These are phyloP conservation scores for Candida caryicola DNA, from an alignment of 805 yeast species.

Conservation along the genomic window DNA sequence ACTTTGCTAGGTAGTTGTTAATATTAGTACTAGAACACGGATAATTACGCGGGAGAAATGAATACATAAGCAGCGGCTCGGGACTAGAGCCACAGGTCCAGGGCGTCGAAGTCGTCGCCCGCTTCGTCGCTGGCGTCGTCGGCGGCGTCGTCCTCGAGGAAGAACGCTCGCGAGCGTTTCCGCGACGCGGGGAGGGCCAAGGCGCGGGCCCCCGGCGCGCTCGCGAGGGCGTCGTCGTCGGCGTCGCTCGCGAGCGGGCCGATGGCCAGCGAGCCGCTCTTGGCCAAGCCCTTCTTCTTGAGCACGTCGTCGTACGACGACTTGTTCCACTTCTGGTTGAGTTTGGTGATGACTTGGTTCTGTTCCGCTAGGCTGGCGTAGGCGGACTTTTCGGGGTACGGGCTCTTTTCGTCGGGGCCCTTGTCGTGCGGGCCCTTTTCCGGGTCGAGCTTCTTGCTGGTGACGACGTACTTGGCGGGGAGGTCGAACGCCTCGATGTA, in stretches of 20 bases:
- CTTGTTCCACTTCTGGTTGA: conserved; percentile 43
- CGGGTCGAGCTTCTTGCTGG: conserved; percentile 3
- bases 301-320: conserved; percentile 12
- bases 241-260: too few species aligned
- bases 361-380: conserved; percentile 24
- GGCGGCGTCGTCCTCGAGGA: conserved; percentile 13
- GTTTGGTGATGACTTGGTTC: conserved; percentile 30
- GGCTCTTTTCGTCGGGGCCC: neutral
- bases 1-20: too few species aligned
- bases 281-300: conserved; percentile 4
- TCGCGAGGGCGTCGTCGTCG: too few species aligned
- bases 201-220: too few species aligned
- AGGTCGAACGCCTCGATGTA: conserved; percentile 1
- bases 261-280: too few species aligned
- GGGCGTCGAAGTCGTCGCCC: conserved; percentile 9
- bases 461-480: conserved; percentile 3
- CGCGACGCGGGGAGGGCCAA: conserved; percentile 3
- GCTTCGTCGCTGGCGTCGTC: conserved; percentile 10
- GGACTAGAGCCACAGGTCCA: neutral
- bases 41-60: conserved; percentile 2
- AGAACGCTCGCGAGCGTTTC: conserved; percentile 17
- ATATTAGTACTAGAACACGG: neutral
- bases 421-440: conserved; percentile 10
- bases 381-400: neutral
- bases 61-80: neutral